Percentiles rank a stretch among this genome's conserved stretches.
phyloP scores from a whole-genome alignment of 495 filamentous ascomycete species.

The Penicillium angulare region DNA sequence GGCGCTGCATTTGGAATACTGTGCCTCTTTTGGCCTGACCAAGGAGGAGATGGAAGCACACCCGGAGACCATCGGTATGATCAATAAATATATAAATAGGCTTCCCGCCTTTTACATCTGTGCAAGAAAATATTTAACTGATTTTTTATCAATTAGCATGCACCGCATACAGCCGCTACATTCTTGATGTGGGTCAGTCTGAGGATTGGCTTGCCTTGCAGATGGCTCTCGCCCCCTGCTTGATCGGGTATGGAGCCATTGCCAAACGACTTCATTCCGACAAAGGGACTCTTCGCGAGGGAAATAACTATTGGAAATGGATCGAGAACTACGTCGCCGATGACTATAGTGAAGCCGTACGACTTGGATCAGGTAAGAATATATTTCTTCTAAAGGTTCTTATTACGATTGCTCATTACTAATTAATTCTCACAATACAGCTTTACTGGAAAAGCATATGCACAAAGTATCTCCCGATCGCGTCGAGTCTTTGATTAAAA shows the following conservation, averaged over 20 bases:
- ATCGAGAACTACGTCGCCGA: constrained; percentile 80
- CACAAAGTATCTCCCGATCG: constrained; percentile 65
- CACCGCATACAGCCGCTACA: constrained; percentile 63
- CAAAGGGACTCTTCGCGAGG: constrained; percentile 52
- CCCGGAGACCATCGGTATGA: constrained; percentile 70
- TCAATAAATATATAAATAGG: no score
- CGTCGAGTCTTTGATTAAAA: constrained; percentile 75
- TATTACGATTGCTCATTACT: constrained; percentile 6
- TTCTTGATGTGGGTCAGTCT: constrained; percentile 83
- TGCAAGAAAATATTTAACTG: constrained; percentile 32
- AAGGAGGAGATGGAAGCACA: constrained; percentile 68
- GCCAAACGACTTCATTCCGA: constrained; percentile 63
- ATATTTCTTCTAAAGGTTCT: constrained; percentile 4
- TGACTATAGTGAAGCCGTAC: constrained; percentile 70
- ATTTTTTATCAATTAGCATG: constrained; percentile 31
- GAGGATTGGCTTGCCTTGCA: constrained; percentile 84
- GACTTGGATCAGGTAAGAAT: constrained; percentile 60
- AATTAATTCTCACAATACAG: constrained; percentile 40
- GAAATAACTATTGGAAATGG: constrained; percentile 87
- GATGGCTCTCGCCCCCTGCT: constrained; percentile 77
- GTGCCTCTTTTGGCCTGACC: constrained; percentile 74
- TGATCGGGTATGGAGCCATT: constrained; percentile 82
- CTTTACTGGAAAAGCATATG: constrained; percentile 68
- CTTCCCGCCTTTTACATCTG: constrained; percentile 7
- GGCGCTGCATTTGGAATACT: constrained; percentile 76